Base-by-base conservation (phyloP, 768 basidiomycete species). In the Lentinula boryana region DNA sequence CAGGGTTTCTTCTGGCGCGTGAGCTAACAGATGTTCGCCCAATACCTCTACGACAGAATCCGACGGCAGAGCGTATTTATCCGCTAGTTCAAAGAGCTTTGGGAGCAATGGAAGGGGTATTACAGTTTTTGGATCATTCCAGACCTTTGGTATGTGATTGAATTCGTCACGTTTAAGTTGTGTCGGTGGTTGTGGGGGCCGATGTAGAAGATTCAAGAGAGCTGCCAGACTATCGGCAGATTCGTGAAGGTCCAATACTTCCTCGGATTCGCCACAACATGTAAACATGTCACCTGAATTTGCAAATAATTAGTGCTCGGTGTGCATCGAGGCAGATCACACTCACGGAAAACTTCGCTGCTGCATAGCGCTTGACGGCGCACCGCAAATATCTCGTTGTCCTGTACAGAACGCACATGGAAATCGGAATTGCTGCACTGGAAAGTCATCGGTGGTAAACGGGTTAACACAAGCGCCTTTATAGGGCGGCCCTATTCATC, bases 51-150 rank as follows among this genome's bases (percentile, higher is more conserved):
- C 66, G 51, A 84, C 76, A 5, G 76, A 63, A 8, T 78, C 76
- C 13, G 53, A 23, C 33, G 79, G 74, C 21, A 90, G 74, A 4
- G 74, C 76, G 65, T 90, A 90, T 68, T 91, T 90, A 71, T 89
- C 89, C 36, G 77, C 81, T 44, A 89, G 74, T 49, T 68, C 71
- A 67, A 85, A 79, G 63, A 90, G 74, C 51, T 78, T 65, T 13
- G 83, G 76, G 41, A 90, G 79, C 16, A 90, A 70, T 21, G 88
- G 88, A 9, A 86, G 76, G 1, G 89, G 89, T 48, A 90, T 84
- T 41, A 84, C 72, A 10, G 82, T 77, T 0, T 73, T 69, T 35
- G 72, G 68, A 64, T 80, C 74, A 64, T 79, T 41, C 49, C 58
- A 52, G 8, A 52, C 80, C 56, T 66, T 70, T 51, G 68, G 68